Evolutionary conservation across 1,139 yeast genomes (phyloP).

Genomic region (Yamadazyma triangularis): DNA sequence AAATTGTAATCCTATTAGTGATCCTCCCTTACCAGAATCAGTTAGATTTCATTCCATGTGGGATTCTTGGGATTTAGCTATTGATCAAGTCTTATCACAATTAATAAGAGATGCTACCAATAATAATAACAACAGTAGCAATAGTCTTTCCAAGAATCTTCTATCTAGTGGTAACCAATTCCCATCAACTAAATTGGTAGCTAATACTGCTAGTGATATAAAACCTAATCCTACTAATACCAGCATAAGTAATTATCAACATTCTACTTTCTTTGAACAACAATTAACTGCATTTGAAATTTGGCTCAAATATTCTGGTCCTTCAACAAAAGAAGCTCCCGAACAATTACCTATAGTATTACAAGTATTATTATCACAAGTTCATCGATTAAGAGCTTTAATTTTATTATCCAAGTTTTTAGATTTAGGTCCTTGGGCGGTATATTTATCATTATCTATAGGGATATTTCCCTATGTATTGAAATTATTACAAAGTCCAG

Average conservation of each 20-base stretch:
- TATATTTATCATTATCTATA: slow-evolving; percentile 82
- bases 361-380: slow-evolving; percentile 90
- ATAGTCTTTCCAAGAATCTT: slow-evolving; percentile 2
- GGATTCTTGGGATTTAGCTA: slow-evolving; percentile 98
- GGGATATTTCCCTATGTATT: slow-evolving; percentile 96
- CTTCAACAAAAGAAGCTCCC: slow-evolving; percentile 81
- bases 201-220: slow-evolving; percentile 6
- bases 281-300: slow-evolving; percentile 94
- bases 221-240: slow-evolving; percentile 2
- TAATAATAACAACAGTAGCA: slow-evolving; percentile 2
- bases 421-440: slow-evolving; percentile 98
- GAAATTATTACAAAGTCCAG: slow-evolving; percentile 87
- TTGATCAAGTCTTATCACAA: slow-evolving; percentile 85
- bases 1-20: slow-evolving; percentile 92
- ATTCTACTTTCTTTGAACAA: slow-evolving; percentile 91
- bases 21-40: slow-evolving; percentile 85
- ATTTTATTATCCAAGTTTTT: slow-evolving; percentile 78
- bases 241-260: slow-evolving; percentile 52
- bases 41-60: slow-evolving; percentile 87
- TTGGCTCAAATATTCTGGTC: slow-evolving; percentile 86
- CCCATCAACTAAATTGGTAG: too few relatives aligned
- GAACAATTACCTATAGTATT: slow-evolving; percentile 92
- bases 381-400: slow-evolving; percentile 85
- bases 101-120: slow-evolving; percentile 26
- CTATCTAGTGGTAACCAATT: too few relatives aligned